These are phyloP conservation scores for Debaryomyces maramus DNA, from an alignment of 805 yeast genomes.

Conservation along the genomic window DNA sequence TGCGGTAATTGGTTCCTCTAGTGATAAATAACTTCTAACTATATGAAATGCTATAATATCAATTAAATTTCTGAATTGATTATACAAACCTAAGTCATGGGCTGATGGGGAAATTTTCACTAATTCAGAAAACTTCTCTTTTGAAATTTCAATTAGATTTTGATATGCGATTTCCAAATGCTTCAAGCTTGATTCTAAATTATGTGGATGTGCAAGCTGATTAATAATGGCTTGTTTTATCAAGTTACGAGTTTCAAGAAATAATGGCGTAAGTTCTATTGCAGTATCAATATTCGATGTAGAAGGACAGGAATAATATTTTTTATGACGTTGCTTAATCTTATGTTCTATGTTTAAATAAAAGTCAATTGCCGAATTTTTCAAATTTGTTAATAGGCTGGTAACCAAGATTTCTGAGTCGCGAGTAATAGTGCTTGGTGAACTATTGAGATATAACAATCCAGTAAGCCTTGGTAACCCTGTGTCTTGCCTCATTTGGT, in stretches of 20 bases:
- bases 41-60: slow-evolving; percentile 67
- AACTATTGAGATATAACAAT: slow-evolving; percentile 23
- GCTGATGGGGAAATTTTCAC: slow-evolving; percentile 15
- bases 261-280: slow-evolving; percentile 34
- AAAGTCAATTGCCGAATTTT: slow-evolving; percentile 30
- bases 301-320: slow-evolving; percentile 38
- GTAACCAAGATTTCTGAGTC: slow-evolving; percentile 34
- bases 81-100: slow-evolving; percentile 31
- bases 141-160: slow-evolving; percentile 25
- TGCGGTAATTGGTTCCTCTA: slow-evolving; percentile 59
- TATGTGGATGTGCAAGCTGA: slow-evolving; percentile 34
- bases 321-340: slow-evolving; percentile 34
- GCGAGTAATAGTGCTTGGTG: slow-evolving; percentile 14
- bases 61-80: slow-evolving; percentile 45
- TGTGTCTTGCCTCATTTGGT: slow-evolving; percentile 26
- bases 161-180: slow-evolving; percentile 36
- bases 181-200: slow-evolving; percentile 30
- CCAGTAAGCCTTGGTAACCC: slow-evolving; percentile 33
- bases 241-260: slow-evolving; percentile 38
- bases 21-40: slow-evolving; percentile 56
- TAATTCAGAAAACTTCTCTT: slow-evolving; percentile 9
- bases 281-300: slow-evolving; percentile 23
- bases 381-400: slow-evolving; percentile 30
- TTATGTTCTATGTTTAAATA: slow-evolving; percentile 31
- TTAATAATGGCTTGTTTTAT: slow-evolving; percentile 36